A percentile compares a stretch with the other conserved stretches of the same genome.
These are phyloP conservation scores for Coemansia sp. DNA, from an alignment of 371 early-diverging fungal genomes.

Conservation along the genomic window DNA sequence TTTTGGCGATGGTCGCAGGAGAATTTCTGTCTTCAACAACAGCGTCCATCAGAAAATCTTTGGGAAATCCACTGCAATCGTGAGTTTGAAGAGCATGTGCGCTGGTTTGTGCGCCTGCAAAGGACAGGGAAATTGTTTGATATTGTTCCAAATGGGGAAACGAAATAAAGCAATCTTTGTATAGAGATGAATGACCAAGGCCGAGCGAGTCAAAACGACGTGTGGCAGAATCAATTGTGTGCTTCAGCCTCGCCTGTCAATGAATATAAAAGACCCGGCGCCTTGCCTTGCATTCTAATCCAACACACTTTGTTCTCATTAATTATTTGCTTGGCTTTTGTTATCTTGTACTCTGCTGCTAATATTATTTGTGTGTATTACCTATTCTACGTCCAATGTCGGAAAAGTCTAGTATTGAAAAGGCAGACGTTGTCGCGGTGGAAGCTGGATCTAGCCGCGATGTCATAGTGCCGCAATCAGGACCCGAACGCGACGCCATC, in stretches of 20 bases:
- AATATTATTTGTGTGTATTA: background rate
- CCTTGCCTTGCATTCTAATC: background rate
- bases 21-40: background rate
- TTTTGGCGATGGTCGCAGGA: background rate
- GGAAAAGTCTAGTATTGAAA: background rate
- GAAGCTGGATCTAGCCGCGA: background rate
- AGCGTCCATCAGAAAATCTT: background rate
- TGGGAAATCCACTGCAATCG: background rate
- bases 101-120: background rate
- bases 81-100: background rate
- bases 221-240: background rate
- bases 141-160: too few relatives aligned
- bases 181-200: background rate
- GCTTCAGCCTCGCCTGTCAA: background rate
- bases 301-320: background rate
- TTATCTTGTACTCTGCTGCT: background rate
- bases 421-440: background rate
- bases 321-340: background rate
- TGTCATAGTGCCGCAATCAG: conserved; percentile 28
- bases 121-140: too few relatives aligned
- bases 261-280: background rate
- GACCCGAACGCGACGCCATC: conserved; percentile 36
- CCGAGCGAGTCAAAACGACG: background rate
- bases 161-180: too few relatives aligned
- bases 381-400: background rate